Conservation (phyloP, 148 eudicot species). For the Silene uniflora region DNA sequence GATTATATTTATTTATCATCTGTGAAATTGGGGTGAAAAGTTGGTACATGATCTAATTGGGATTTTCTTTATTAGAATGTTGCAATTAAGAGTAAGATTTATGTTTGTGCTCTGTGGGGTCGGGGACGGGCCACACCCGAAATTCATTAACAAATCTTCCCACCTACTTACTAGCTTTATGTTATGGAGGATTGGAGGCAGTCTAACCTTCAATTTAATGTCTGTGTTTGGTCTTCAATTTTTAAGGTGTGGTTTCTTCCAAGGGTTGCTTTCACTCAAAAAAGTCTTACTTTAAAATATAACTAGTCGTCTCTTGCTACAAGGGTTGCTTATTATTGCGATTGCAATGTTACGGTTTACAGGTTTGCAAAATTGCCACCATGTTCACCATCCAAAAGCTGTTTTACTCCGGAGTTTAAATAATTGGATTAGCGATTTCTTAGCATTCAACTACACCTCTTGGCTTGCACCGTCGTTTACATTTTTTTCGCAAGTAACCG, state of each 20-base stretch:
- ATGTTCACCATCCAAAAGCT: neutral
- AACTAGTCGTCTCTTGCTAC: neutral
- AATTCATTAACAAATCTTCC: slow-evolving; percentile 11
- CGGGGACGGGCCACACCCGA: neutral
- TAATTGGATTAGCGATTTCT: neutral
- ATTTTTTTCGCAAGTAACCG: neutral
- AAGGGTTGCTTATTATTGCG: no score
- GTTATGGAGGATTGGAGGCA: slow-evolving; percentile 13
- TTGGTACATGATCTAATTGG: slow-evolving; percentile 4
- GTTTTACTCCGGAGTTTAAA: neutral
- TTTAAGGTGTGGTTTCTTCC: neutral
- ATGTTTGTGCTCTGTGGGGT: slow-evolving; percentile 19
- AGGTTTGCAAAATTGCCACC: slow-evolving; percentile 1
- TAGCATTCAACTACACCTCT: neutral
- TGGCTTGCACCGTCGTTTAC: neutral
- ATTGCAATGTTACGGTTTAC: neutral
- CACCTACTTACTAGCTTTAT: slow-evolving; percentile 12
- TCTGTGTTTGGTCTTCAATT: slow-evolving; percentile 12
- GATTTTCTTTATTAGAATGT: slow-evolving; percentile 11
- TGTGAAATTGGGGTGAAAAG: slow-evolving; percentile 11
- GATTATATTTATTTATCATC: neutral
- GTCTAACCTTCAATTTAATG: slow-evolving; percentile 3
- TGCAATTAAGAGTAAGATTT: slow-evolving; percentile 9
- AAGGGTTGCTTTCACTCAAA: neutral
- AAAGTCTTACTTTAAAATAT: neutral